Conservation (phyloP, 345 rosid species). For the Erysimum cheiranthoides region DNA sequence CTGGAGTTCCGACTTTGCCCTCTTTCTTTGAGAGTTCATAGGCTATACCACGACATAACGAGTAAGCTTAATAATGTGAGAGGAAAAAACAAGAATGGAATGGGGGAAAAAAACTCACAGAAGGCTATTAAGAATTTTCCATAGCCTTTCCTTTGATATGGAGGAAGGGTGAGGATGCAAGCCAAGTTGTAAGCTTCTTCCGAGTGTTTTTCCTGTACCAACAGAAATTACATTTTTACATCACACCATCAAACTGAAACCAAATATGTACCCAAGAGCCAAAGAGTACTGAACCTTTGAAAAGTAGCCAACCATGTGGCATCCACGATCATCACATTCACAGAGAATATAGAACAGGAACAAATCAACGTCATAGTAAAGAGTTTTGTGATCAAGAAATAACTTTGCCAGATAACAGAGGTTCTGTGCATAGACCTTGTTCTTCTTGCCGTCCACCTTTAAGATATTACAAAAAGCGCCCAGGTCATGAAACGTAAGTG, state of each 20-base stretch:
- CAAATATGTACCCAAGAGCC: constrained; percentile 11
- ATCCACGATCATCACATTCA: constrained; percentile 99
- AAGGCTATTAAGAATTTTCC: constrained; percentile 97
- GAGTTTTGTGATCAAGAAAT: constrained; percentile 99
- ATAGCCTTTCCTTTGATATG: constrained; percentile 99
- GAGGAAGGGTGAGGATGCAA: constrained; percentile 98
- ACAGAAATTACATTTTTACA: constrained; percentile 19
- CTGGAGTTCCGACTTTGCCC: constrained; percentile 98
- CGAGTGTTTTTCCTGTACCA: constrained; percentile 91
- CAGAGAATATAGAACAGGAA: constrained; percentile 92
- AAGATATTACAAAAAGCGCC: neutral
- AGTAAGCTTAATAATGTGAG: constrained; percentile 6
- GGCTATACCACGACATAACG: constrained; percentile 54
- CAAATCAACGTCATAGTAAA: constrained; percentile 95
- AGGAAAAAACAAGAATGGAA: neutral
- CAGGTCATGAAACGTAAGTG: neutral
- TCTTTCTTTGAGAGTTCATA: constrained; percentile 99
- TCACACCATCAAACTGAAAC: constrained; percentile 1
- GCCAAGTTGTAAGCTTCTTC: constrained; percentile 99
- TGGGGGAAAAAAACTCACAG: constrained; percentile 61
- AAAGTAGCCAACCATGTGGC: constrained; percentile 99
- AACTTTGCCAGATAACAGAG: constrained; percentile 97
- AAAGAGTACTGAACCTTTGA: constrained; percentile 67
- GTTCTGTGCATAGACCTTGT: constrained; percentile 98
- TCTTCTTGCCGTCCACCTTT: constrained; percentile 89